Percentiles rank a stretch among this genome's conserved stretches.
Conservation (phyloP, 2,329 filamentous ascomycete genomes). For the Claviceps maximensis region DNA sequence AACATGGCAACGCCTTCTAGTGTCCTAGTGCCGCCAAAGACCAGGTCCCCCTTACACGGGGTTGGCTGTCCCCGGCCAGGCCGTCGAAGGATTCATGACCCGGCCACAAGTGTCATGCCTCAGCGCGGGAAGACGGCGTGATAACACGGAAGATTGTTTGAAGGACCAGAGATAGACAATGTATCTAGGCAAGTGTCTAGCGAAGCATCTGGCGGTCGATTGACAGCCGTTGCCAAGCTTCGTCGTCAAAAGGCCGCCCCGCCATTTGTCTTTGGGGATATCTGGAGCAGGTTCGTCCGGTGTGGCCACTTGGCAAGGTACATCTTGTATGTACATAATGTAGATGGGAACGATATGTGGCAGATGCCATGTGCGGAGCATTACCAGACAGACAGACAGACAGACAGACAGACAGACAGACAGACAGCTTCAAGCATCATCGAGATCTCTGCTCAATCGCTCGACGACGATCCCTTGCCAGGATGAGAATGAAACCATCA, state of each 20-base stretch:
- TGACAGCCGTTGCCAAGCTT: constrained; percentile 3
- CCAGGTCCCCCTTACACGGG: not conserved
- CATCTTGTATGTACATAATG: no score
- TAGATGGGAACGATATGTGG: no score
- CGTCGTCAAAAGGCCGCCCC: not conserved
- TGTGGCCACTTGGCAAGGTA: not conserved
- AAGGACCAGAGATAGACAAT: no score
- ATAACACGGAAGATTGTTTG: not conserved
- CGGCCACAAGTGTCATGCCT: not conserved
- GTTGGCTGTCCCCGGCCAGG: constrained; percentile 2
- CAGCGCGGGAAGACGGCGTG: not conserved
- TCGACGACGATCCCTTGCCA: no score
- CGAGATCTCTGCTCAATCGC: no score
- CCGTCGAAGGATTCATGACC: not conserved
- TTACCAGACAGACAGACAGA: no score
- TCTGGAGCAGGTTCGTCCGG: not conserved
- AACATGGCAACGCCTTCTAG: not conserved
- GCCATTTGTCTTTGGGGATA: no score
- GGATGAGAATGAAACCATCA: no score
- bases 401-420: no score
- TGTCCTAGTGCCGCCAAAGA: not conserved
- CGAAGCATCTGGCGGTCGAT: not conserved
- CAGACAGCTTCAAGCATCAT: no score
- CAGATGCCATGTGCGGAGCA: no score
- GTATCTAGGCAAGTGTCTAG: no score